Base-by-base conservation (phyloP, 352 stramenopile genomes). In the Phytophthora pini region DNA sequence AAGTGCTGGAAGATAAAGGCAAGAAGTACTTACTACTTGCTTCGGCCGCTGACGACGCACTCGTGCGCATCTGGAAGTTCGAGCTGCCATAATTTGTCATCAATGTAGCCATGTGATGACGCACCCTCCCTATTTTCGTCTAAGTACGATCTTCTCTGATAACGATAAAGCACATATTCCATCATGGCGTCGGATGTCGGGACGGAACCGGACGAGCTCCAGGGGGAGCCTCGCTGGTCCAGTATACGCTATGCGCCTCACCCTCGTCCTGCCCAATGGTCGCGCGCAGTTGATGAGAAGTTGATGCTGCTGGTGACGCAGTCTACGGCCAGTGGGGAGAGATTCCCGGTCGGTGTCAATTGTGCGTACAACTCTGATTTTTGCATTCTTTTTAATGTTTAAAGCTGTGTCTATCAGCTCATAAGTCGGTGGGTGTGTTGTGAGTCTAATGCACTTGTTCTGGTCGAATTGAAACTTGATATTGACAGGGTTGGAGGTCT, bases 331-430 rank as follows among this genome's bases (percentile, higher is more conserved):
- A 93, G 85, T 44, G 83, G 80, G 15, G 84, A 91, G 65, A 79
- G 87, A 22, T 95, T 95, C 66, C 87, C 87, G 0, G 82, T 93
- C 34, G 87, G 85, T 47, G 85, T 95, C 58, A 92, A 93, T 62
- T 95, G 87, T 92, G 61, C 68, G 85, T 76, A n/a, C 10, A 46
- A 32, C 40, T 56, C 36, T 20, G 12, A 45, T 38, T 46, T 31
- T 27, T 43, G 20, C 9, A 1, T 15, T 22, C 60, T 20, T 62
- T 50, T 32, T 7, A 15, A 26, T 22, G 11, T 3, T 38, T 41
- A 49, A 4, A 9, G 22, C 11, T 36, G 44, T 11, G 9, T 20
- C 2, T 15, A 20, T n/a, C 26, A 46, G n/a, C 1, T n/a, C 36
- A 22, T 50, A 12, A 29, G 9, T 22, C 41, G 10, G 2, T 15